Evolutionary conservation across 1,139 yeast genomes (phyloP), one percentile per base, ranked within the genome.

Genomic region (Blastobotrys persicus): DNA sequence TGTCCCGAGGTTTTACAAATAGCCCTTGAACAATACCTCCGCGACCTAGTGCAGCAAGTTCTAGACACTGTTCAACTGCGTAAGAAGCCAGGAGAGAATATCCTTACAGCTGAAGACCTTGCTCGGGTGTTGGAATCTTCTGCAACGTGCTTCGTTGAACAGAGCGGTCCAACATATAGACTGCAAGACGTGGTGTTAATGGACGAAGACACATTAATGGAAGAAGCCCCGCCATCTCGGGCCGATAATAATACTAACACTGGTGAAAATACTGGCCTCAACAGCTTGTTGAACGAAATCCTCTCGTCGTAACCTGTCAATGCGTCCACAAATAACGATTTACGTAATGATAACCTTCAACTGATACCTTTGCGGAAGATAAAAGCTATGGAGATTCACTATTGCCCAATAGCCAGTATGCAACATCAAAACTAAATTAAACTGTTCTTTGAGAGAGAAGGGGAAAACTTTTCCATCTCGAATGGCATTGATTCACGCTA

Each of bases 1-100:
- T 88, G 86, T 1, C 78, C 88, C 28, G 96, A 89, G 53, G 73
- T 92, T n/a, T 66, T 91, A 56, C 73, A 83, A 23, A 70, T 86
- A 11, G 97, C 96, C 0, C 70, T 92, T 40, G 97, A 91, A 61
- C 74, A 79, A 39, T 92, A 89, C 67, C 68, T 92, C 53, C 85
- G 85, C 59, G 80, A 80, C 55, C 73, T 92, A 4, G 70, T 92
- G 13, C 94, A 88, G 62, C 80, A 80, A 57, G 81, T 91, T 1
- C 61, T 56, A n/a, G 57, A 59, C 23, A 47, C 48, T 4, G 50
- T 45, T n/a, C 44, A 49, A 46, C 55, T 31, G 43, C 61, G 32
- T 32, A 48, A 45, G 42, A 44, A 43, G 50, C 44, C 40, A 37
- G 50, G 52, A 19, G 57, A 57, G 16, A 66, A 64, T 31, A 47